Evolutionary conservation across 2,329 filamentous ascomycete genomes (phyloP).

Genomic region (Sodiomyces alkalinus): DNA sequence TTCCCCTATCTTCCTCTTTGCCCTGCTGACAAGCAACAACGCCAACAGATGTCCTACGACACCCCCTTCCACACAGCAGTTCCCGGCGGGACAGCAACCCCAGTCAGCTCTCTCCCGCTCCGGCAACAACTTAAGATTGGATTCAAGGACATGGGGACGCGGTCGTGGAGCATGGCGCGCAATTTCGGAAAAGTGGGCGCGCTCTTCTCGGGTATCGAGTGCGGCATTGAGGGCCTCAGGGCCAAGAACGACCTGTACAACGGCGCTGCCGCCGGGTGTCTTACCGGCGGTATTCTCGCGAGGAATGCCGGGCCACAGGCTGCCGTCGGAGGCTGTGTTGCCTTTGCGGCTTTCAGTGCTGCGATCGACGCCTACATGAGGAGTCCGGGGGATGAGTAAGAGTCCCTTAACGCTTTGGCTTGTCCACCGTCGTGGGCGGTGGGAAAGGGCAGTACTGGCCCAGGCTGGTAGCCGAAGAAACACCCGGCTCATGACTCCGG

Average conservation of each 20-base stretch:
- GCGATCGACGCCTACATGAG: slow-evolving; percentile 90
- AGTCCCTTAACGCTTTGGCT: slow-evolving; percentile 40
- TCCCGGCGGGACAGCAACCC: slow-evolving; percentile 21
- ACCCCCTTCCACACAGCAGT: slow-evolving; percentile 54
- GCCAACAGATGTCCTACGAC: slow-evolving; percentile 84
- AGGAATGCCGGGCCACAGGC: slow-evolving; percentile 82
- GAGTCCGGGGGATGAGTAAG: slow-evolving; percentile 49
- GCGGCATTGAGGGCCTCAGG: slow-evolving; percentile 80
- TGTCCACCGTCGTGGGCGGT: slow-evolving; percentile 64
- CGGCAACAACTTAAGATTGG: slow-evolving; percentile 71
- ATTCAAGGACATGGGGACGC: slow-evolving; percentile 86
- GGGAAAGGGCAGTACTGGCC: no score
- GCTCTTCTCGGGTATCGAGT: slow-evolving; percentile 85
- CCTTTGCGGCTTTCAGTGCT: slow-evolving; percentile 83
- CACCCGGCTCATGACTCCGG: no score
- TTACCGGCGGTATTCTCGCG: slow-evolving; percentile 81
- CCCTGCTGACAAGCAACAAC: no score
- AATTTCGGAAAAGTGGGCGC: slow-evolving; percentile 93
- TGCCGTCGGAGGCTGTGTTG: slow-evolving; percentile 71
- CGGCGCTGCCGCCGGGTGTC: slow-evolving; percentile 72
- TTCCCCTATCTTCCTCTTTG: neutral
- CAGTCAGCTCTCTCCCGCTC: slow-evolving; percentile 53
- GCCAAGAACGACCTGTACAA: slow-evolving; percentile 92
- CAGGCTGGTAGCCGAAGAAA: no score
- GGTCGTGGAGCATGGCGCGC: slow-evolving; percentile 71